These are phyloP conservation scores for Colletotrichum echinochloae DNA, from an alignment of 2,329 filamentous ascomycete species.

Conservation along the genomic window DNA sequence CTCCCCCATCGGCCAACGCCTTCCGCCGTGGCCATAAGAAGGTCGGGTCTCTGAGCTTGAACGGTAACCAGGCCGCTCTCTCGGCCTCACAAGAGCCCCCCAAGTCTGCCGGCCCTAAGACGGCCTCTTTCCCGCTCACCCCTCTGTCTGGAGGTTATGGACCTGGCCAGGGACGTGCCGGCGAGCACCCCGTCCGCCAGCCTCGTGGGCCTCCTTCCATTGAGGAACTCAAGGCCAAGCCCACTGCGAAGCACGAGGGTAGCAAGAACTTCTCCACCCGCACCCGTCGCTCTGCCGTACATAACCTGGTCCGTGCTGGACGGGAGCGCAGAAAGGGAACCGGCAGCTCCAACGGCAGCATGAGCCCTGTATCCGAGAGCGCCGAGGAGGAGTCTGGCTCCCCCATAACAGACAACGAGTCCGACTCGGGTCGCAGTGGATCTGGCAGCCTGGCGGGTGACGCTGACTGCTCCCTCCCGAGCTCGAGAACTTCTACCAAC, in stretches of 20 bases:
- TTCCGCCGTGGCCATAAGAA: constrained; percentile 97
- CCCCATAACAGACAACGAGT: constrained; percentile 79
- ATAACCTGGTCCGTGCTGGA: constrained; percentile 91
- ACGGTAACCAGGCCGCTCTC: constrained; percentile 61
- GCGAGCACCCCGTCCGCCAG: constrained; percentile 93
- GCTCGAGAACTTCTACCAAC: constrained; percentile 81
- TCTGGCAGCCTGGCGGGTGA: constrained; percentile 86
- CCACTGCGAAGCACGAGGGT: constrained; percentile 92
- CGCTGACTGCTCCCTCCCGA: constrained; percentile 74
- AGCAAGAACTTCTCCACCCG: constrained; percentile 98
- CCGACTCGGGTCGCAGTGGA: constrained; percentile 76
- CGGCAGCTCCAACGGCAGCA: constrained; percentile 78
- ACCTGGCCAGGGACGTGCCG: constrained; percentile 90
- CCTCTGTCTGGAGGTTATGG: constrained; percentile 89
- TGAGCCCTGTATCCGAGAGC: constrained; percentile 90
- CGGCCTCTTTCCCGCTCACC: constrained; percentile 82
- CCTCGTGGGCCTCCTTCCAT: constrained; percentile 91
- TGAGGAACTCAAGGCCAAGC: constrained; percentile 90
- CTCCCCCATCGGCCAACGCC: constrained; percentile 88
- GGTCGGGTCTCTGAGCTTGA: constrained; percentile 78
- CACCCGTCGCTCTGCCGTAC: constrained; percentile 89
- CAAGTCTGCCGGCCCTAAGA: constrained; percentile 79
- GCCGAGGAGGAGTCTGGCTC: constrained; percentile 72
- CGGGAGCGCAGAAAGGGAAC: constrained; percentile 86
- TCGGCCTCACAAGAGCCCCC: constrained; percentile 58